Conservation (phyloP, 768 basidiomycete genomes). For the Boletus rubescentipes region DNA sequence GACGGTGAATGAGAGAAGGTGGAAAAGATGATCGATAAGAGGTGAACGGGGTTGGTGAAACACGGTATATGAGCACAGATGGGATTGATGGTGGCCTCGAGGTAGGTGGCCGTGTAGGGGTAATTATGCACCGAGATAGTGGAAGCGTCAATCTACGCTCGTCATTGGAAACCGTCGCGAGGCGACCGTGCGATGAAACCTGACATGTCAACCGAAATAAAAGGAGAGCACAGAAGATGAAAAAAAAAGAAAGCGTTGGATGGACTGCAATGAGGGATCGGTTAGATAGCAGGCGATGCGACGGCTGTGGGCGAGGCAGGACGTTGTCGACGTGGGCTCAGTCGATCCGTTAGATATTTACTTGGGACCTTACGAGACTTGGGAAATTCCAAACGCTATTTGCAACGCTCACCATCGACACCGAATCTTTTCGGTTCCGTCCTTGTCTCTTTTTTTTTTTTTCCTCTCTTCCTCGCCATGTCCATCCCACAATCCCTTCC, state of each 20-base stretch:
- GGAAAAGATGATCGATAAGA: slow-evolving; percentile 8
- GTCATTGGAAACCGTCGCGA: slow-evolving; percentile 1
- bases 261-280: too few relatives aligned
- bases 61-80: too few relatives aligned
- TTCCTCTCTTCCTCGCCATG: slow-evolving; percentile 31
- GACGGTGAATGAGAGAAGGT: slow-evolving; percentile 1
- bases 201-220: too few relatives aligned
- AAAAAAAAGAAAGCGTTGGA: too few relatives aligned
- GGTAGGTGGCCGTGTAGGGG: slow-evolving; percentile 2
- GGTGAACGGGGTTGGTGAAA: background rate
- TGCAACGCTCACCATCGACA: background rate
- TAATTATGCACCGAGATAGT: slow-evolving; percentile 1
- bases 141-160: background rate
- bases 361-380: slow-evolving; percentile 4
- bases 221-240: too few relatives aligned
- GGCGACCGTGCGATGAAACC: too few relatives aligned
- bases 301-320: background rate
- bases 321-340: too few relatives aligned
- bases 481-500: slow-evolving; percentile 64
- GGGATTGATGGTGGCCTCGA: background rate
- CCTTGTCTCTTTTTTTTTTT: background rate
- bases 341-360: background rate
- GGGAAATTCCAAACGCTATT: background rate
- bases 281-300: too few relatives aligned
- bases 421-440: slow-evolving; percentile 18